Evolutionary conservation across 768 basidiomycete genomes (phyloP).

Genomic region (Pulveroboletus frians): DNA sequence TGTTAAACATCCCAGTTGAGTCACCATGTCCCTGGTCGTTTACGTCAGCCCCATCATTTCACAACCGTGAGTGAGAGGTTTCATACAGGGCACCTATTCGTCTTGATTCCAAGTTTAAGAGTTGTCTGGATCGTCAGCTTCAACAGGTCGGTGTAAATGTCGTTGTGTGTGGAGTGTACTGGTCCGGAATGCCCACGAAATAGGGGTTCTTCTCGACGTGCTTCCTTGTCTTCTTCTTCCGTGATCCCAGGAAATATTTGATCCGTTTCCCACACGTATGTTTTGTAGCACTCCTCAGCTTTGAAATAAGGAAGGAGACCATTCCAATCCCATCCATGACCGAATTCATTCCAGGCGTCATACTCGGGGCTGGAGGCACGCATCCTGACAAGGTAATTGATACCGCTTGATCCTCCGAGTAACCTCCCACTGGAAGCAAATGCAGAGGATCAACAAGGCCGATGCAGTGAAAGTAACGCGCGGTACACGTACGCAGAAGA

Average conservation of each 20-base stretch:
- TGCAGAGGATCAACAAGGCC: not conserved
- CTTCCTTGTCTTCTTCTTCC: conserved; percentile 7
- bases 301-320: conserved; percentile 15
- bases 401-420: conserved; percentile 18
- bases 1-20: conserved; percentile 17
- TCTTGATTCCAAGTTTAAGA: conserved; percentile 10
- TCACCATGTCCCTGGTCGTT: conserved; percentile 6
- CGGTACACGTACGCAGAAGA: conserved; percentile 5
- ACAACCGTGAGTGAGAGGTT: not conserved
- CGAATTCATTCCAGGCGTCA: conserved; percentile 17
- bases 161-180: conserved; percentile 13
- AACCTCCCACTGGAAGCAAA: conserved; percentile 10
- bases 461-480: not conserved
- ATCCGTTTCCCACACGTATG: conserved; percentile 8
- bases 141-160: conserved; percentile 12
- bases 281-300: conserved; percentile 6
- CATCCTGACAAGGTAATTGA: conserved; percentile 17
- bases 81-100: conserved; percentile 12
- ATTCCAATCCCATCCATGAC: conserved; percentile 15
- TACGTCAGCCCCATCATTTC: not conserved
- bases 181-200: conserved; percentile 12
- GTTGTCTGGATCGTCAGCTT: conserved; percentile 9
- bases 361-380: conserved; percentile 17
- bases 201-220: conserved; percentile 4
- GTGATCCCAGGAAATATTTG: conserved; percentile 13